Evolutionary conservation across 2,329 filamentous ascomycete genomes (phyloP).

Genomic region (Dactylellina leptospora): DNA sequence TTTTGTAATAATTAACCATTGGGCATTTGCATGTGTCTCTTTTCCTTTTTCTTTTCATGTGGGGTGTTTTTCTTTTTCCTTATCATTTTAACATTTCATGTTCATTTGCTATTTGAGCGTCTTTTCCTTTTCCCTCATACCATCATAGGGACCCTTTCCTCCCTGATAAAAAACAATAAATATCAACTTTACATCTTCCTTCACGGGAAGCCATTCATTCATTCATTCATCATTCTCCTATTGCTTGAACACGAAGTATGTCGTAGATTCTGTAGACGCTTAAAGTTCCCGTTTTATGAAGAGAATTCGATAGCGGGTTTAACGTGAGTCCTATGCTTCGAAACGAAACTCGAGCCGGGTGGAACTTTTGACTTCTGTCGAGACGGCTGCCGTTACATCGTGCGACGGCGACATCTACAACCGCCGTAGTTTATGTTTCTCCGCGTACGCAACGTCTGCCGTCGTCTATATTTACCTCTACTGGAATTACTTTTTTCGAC

Average conservation of each 20-base stretch:
- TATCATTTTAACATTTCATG: constrained; percentile 15
- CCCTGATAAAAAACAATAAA: constrained; percentile 31
- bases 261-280: no score
- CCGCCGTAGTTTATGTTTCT: no score
- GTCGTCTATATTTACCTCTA: no score
- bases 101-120: constrained; percentile 45
- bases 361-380: no score
- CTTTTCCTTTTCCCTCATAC: constrained; percentile 24
- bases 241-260: no score
- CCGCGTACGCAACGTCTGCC: no score
- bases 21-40: constrained; percentile 53
- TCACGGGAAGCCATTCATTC: not conserved
- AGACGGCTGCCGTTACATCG: not conserved
- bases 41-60: constrained; percentile 35
- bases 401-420: not conserved
- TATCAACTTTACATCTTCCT: constrained; percentile 21
- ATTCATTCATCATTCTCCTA: not conserved
- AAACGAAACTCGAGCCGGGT: no score
- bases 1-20: constrained; percentile 56
- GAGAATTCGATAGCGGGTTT: no score
- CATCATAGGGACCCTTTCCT: constrained; percentile 19
- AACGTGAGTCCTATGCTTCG: not conserved
- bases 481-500: no score
- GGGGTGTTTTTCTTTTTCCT: constrained; percentile 12
- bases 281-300: no score